Conservation (phyloP, 345 rosid genomes). For the Leavenworthia alabamica region DNA sequence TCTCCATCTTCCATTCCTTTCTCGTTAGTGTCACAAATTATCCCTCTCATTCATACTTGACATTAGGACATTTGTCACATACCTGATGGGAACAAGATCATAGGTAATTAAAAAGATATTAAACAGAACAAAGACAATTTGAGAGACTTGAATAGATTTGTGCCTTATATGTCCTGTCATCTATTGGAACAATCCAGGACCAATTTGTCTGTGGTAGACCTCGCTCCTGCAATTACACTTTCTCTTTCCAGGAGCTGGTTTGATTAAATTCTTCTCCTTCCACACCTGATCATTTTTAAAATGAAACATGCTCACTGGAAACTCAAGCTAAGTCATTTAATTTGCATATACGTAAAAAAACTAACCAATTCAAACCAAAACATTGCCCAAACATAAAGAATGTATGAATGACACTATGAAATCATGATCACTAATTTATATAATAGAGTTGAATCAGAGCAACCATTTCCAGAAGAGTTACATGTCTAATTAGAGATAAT, state of each 20-base stretch:
- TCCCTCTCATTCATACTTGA: constrained; percentile 82
- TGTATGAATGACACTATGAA: neutral
- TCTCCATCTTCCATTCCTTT: constrained; percentile 99
- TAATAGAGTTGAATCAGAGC: neutral
- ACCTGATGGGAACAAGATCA: constrained; percentile 47
- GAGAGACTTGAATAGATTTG: neutral
- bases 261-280: constrained; percentile 91
- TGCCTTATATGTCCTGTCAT: constrained; percentile 82
- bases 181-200: constrained; percentile 99
- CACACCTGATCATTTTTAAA: constrained; percentile 57
- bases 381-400: neutral
- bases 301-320: neutral
- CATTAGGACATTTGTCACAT: constrained; percentile 95
- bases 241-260: constrained; percentile 95
- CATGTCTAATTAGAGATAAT: neutral
- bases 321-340: neutral
- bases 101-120: neutral
- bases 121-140: neutral
- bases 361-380: neutral
- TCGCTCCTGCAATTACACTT: constrained; percentile 95
- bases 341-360: neutral
- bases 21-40: constrained; percentile 88
- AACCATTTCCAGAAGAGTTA: neutral
- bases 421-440: neutral
- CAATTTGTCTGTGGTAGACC: constrained; percentile 95